These are phyloP conservation scores for Fonsecaea nubica DNA, from an alignment of 2,329 filamentous ascomycete genomes.

Conservation along the genomic window DNA sequence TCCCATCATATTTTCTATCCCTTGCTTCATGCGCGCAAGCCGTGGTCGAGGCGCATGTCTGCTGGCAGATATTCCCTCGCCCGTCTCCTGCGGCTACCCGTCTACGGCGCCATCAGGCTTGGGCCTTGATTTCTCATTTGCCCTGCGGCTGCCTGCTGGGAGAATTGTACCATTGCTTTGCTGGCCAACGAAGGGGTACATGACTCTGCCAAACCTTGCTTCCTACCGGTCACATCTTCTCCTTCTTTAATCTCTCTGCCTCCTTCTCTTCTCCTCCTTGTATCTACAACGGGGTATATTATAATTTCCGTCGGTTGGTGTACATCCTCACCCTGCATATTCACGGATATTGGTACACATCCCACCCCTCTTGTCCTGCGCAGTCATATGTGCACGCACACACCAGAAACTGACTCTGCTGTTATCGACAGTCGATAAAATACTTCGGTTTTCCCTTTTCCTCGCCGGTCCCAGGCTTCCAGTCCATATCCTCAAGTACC, in stretches of 20 bases:
- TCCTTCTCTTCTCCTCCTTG: conserved; percentile 33
- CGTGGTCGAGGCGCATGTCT: conserved; percentile 36
- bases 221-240: conserved; percentile 31
- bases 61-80: conserved; percentile 38
- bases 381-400: conserved; percentile 3
- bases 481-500: conserved; percentile 2
- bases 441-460: conserved; percentile 8
- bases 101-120: conserved; percentile 32
- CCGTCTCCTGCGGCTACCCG: conserved; percentile 36
- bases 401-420: conserved; percentile 6
- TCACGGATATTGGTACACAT: conserved; percentile 31
- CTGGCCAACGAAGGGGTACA: conserved; percentile 42
- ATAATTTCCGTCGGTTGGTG: conserved; percentile 29
- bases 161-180: conserved; percentile 39
- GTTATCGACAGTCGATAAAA: conserved; percentile 16
- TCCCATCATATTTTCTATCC: conserved; percentile 37
- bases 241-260: conserved; percentile 37
- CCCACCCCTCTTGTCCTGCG: conserved; percentile 1
- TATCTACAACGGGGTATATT: conserved; percentile 30
- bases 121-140: conserved; percentile 37
- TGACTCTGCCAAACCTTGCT: conserved; percentile 38
- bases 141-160: conserved; percentile 44
- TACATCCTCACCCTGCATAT: conserved; percentile 37
- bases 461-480: neutral
- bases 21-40: conserved; percentile 40